phyloP scores from a whole-genome alignment of 768 basidiomycete species.

The Phanerodontia chrysosporium region DNA sequence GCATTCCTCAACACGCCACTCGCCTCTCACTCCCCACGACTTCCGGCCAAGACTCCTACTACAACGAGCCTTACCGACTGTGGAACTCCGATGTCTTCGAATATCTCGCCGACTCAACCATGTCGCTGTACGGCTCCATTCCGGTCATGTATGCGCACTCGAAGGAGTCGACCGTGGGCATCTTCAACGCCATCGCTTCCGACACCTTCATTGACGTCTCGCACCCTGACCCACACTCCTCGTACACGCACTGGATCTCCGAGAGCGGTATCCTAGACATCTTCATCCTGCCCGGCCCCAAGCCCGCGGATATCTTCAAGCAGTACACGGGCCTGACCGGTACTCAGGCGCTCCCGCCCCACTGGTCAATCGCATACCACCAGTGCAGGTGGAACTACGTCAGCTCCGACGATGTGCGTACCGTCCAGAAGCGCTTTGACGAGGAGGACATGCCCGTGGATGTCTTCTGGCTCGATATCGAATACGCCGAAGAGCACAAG shows the following conservation, averaged over 20 bases:
- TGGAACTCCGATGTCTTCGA: slow-evolving; percentile 97
- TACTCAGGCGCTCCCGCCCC: slow-evolving; percentile 79
- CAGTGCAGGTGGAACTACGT: slow-evolving; percentile 99
- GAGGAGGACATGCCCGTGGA: slow-evolving; percentile 94
- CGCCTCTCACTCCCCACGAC: slow-evolving; percentile 86
- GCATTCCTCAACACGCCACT: slow-evolving; percentile 95
- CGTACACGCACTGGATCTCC: slow-evolving; percentile 94
- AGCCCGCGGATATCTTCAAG: slow-evolving; percentile 72
- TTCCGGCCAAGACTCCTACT: slow-evolving; percentile 69
- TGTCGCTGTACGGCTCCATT: slow-evolving; percentile 87
- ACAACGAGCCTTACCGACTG: slow-evolving; percentile 89
- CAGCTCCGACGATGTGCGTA: slow-evolving; percentile 80
- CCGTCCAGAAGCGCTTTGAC: slow-evolving; percentile 85
- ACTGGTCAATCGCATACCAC: slow-evolving; percentile 92
- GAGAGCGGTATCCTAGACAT: slow-evolving; percentile 96
- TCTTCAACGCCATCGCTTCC: slow-evolving; percentile 83
- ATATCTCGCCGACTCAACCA: slow-evolving; percentile 76
- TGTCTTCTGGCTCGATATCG: slow-evolving; percentile 97
- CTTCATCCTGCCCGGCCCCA: slow-evolving; percentile 90
- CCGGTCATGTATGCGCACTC: slow-evolving; percentile 94
- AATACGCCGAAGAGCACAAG: slow-evolving; percentile 89
- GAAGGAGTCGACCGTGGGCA: slow-evolving; percentile 78
- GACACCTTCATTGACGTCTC: slow-evolving; percentile 95
- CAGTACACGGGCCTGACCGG: slow-evolving; percentile 89
- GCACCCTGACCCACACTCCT: slow-evolving; percentile 61